phyloP scores from a whole-genome alignment of 78 protist genomes.

The Polysphondylium violaceum region DNA sequence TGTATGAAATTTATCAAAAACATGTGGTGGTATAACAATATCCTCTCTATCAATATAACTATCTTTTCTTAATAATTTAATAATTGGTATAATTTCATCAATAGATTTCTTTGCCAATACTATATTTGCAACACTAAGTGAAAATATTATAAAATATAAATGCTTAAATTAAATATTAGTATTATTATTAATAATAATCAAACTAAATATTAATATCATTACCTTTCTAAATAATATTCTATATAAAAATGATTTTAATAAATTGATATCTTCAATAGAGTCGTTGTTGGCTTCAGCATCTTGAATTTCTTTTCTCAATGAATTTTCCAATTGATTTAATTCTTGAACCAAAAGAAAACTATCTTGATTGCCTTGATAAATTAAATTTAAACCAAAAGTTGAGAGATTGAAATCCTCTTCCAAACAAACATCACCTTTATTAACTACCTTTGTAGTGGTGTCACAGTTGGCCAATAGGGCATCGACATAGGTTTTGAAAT shows the following conservation, averaged over 20 bases:
- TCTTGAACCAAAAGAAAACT: slow-evolving; percentile 13
- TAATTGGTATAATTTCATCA: background rate
- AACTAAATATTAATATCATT: background rate
- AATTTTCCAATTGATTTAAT: background rate
- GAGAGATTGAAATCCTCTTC: slow-evolving; percentile 67
- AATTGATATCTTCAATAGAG: background rate
- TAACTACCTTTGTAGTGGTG: background rate
- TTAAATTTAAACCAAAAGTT: background rate
- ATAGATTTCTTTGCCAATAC: slow-evolving; percentile 23
- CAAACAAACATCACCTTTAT: slow-evolving; percentile 47
- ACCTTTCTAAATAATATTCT: slow-evolving; percentile 51
- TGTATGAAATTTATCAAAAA: slow-evolving; percentile 20
- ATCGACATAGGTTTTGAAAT: slow-evolving; percentile 5
- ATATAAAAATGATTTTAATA: background rate
- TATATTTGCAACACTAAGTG: slow-evolving; percentile 11
- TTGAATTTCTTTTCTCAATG: background rate
- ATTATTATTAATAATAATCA: background rate
- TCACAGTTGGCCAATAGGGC: slow-evolving; percentile 43
- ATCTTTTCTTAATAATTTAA: background rate
- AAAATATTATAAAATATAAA: slow-evolving; percentile 19
- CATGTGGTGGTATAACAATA: slow-evolving; percentile 3
- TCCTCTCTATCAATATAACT: background rate
- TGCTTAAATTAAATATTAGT: slow-evolving; percentile 2
- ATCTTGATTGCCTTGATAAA: background rate
- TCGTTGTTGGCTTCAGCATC: background rate